Evolutionary conservation across 148 eudicot species (phyloP).

Genomic region (Chenopodium suecicum): DNA sequence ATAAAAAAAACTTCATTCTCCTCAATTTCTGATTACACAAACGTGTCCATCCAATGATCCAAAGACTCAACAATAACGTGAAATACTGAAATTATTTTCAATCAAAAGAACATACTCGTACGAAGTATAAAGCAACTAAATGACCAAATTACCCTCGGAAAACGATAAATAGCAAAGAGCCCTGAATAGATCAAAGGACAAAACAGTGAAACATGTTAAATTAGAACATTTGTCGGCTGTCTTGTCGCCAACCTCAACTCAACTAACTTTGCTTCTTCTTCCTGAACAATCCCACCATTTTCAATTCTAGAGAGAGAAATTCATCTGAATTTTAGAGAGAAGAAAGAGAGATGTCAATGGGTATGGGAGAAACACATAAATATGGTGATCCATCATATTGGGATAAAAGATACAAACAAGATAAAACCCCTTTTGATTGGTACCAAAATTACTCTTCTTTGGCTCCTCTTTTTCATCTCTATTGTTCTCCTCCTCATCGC

Average conservation of each 20-base stretch:
- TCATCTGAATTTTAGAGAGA: neutral
- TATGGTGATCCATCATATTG: constrained; percentile 85
- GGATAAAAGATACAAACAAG: constrained; percentile 67
- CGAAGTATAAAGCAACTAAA: too few relatives aligned
- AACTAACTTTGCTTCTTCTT: neutral
- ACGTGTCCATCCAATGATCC: too few relatives aligned
- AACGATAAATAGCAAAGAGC: neutral
- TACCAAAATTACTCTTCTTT: constrained; percentile 74
- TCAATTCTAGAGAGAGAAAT: neutral
- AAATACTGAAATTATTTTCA: too few relatives aligned
- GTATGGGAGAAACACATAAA: constrained; percentile 37
- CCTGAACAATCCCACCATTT: neutral
- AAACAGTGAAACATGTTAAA: neutral
- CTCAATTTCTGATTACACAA: too few relatives aligned
- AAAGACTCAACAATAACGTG: too few relatives aligned
- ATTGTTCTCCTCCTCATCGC: constrained; percentile 43
- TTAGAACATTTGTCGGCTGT: neutral
- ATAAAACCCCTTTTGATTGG: constrained; percentile 70
- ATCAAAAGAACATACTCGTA: too few relatives aligned
- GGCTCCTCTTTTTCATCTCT: constrained; percentile 58
- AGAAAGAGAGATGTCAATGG: constrained; percentile 15
- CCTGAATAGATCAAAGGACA: neutral
- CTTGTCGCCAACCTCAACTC: neutral
- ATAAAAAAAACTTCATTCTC: too few relatives aligned
- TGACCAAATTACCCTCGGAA: neutral